Evolutionary conservation across 257 asterid genomes (phyloP).

Genomic region (Lycium barbarum): DNA sequence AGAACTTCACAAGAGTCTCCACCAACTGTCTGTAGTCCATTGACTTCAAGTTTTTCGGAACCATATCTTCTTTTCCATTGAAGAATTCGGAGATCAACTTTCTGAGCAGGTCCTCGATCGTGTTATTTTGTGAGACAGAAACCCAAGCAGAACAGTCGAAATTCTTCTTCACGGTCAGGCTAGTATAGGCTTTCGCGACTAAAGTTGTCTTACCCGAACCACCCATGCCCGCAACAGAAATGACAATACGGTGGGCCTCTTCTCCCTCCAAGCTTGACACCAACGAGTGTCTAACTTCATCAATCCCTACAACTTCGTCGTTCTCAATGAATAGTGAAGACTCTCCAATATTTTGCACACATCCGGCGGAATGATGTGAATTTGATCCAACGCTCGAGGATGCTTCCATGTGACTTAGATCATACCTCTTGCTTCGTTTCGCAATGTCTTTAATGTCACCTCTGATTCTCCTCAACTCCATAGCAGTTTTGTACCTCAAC

Average conservation of each 20-base stretch:
- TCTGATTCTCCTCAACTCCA: conserved; percentile 34
- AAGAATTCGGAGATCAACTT: conserved; percentile 38
- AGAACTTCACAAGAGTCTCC: conserved; percentile 37
- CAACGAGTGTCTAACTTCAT: neutral
- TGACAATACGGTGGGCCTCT: neutral
- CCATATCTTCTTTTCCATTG: conserved; percentile 24
- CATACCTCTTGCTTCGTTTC: conserved; percentile 32
- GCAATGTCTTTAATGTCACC: conserved; percentile 29
- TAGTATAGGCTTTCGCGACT: conserved; percentile 34
- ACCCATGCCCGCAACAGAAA: conserved; percentile 34
- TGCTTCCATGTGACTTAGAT: neutral
- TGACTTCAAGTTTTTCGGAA: conserved; percentile 31
- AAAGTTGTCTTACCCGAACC: conserved; percentile 43
- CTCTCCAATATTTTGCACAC: conserved; percentile 28
- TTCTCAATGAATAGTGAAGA: conserved; percentile 23
- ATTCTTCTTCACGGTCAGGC: conserved; percentile 25
- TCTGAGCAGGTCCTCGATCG: conserved; percentile 37
- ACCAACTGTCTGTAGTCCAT: conserved; percentile 45
- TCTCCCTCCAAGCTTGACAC: conserved; percentile 24
- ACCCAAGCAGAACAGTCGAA: conserved; percentile 47
- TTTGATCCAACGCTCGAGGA: neutral
- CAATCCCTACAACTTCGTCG: conserved; percentile 32
- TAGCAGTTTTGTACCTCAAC: conserved; percentile 25
- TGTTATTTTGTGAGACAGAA: conserved; percentile 35
- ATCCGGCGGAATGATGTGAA: neutral